These are phyloP conservation scores for Tuber microsphaerosporum DNA, from an alignment of 495 filamentous ascomycete species.

Conservation along the genomic window DNA sequence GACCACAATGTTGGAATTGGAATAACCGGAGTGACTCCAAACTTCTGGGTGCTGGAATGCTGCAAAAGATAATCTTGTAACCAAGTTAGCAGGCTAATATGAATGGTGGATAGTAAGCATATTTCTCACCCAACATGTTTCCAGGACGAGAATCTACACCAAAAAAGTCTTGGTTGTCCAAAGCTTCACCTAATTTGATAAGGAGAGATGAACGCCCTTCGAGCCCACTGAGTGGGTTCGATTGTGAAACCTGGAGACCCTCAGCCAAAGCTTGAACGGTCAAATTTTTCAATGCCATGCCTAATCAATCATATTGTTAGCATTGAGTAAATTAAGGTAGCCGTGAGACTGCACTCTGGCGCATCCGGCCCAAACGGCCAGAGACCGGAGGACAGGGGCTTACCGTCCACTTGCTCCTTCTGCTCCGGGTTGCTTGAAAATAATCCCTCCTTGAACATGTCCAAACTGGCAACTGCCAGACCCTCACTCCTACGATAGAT, in stretches of 20 bases:
- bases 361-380: not conserved
- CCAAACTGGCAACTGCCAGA: constrained; percentile 83
- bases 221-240: constrained; percentile 78
- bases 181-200: constrained; percentile 64
- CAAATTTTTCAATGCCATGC: constrained; percentile 63
- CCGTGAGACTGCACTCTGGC: not conserved
- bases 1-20: constrained; percentile 87
- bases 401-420: constrained; percentile 80
- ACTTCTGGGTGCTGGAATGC: constrained; percentile 78
- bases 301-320: constrained; percentile 16
- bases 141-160: constrained; percentile 79
- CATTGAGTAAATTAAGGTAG: not conserved
- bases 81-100: not conserved
- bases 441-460: constrained; percentile 94
- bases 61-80: constrained; percentile 77
- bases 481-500: constrained; percentile 83
- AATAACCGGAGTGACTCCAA: constrained; percentile 71
- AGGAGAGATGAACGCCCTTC: constrained; percentile 79
- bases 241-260: constrained; percentile 73
- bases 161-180: constrained; percentile 78
- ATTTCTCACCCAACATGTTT: constrained; percentile 77
- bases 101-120: constrained; percentile 22
- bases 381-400: not conserved
- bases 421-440: constrained; percentile 78
- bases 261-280: constrained; percentile 66